Percentiles rank a stretch among this genome's conserved stretches.
Conservation (phyloP, 192 early-diverging fungal genomes). For the Ramicandelaber brevisporus region DNA sequence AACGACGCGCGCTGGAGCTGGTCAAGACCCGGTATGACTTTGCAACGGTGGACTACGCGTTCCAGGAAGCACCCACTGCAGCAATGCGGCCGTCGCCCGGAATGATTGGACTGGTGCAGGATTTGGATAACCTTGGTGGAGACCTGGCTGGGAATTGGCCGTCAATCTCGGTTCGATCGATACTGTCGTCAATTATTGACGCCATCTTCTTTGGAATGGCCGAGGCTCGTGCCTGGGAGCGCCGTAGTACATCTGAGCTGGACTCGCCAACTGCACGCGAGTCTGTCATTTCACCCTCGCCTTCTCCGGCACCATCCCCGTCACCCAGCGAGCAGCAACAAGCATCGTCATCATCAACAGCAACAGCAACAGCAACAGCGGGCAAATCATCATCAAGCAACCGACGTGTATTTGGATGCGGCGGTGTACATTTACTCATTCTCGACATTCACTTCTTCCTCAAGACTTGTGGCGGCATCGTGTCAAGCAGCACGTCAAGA, state of each 20-base stretch:
- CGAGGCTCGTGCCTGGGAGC: conserved; percentile 16
- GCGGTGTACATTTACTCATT: conserved; percentile 17
- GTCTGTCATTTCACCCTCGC: too few species aligned
- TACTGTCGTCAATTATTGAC: conserved; percentile 16
- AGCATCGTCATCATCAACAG: too few species aligned
- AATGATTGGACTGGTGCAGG: conserved; percentile 11
- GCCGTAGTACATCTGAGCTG: too few species aligned
- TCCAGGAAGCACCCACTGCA: conserved; percentile 9
- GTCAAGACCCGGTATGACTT: conserved; percentile 12
- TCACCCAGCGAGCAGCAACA: too few species aligned
- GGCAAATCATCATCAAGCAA: conserved; percentile 2
- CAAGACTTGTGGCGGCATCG: conserved; percentile 17
- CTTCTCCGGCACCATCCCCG: too few species aligned
- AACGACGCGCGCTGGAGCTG: conserved; percentile 12
- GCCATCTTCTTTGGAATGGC: conserved; percentile 19
- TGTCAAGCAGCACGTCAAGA: conserved; percentile 17
- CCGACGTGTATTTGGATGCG: conserved; percentile 13
- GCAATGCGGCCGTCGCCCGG: conserved; percentile 9
- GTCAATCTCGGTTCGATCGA: conserved; percentile 12
- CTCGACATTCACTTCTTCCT: conserved; percentile 21
- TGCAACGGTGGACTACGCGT: conserved; percentile 9
- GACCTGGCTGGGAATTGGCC: conserved; percentile 19
- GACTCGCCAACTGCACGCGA: too few species aligned
- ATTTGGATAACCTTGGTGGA: conserved; percentile 9
- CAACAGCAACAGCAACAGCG: too few species aligned